phyloP scores from a whole-genome alignment of 306 rosid genomes.

The Fagus crenata region DNA sequence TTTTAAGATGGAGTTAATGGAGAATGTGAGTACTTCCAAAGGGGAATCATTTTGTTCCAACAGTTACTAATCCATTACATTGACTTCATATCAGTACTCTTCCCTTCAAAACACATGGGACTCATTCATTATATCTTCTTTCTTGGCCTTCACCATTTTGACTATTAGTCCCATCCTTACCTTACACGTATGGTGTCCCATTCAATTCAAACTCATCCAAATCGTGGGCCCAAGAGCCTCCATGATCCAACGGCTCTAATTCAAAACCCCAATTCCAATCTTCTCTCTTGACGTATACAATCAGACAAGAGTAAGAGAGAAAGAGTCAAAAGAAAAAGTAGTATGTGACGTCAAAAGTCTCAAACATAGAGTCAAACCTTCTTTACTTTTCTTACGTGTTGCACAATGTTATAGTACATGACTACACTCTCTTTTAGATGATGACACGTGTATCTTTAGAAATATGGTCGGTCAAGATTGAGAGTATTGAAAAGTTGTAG shows the following conservation, averaged over 20 bases:
- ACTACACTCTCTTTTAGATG: neutral
- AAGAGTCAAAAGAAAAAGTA: neutral
- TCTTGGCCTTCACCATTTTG: neutral
- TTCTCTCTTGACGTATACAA: neutral
- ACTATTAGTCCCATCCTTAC: neutral
- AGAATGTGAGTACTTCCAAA: too few relatives aligned
- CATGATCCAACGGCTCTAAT: neutral
- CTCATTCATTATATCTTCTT: neutral
- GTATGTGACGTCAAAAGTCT: constrained; percentile 5
- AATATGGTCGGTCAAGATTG: neutral
- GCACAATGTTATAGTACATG: neutral
- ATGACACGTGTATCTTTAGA: neutral
- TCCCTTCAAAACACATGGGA: too few relatives aligned
- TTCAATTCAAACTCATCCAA: neutral
- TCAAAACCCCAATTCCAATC: neutral
- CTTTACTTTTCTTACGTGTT: neutral
- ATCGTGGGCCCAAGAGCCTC: neutral
- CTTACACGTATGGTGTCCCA: neutral
- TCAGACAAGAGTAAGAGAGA: neutral
- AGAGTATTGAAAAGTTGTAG: neutral
- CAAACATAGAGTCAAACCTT: neutral
- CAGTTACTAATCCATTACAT: neutral
- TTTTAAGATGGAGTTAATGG: too few relatives aligned
- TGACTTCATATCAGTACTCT: neutral
- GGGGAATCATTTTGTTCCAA: neutral